These are phyloP conservation scores for Phytopythium ostracodes DNA, from an alignment of 352 stramenopile species.

Conservation along the genomic window DNA sequence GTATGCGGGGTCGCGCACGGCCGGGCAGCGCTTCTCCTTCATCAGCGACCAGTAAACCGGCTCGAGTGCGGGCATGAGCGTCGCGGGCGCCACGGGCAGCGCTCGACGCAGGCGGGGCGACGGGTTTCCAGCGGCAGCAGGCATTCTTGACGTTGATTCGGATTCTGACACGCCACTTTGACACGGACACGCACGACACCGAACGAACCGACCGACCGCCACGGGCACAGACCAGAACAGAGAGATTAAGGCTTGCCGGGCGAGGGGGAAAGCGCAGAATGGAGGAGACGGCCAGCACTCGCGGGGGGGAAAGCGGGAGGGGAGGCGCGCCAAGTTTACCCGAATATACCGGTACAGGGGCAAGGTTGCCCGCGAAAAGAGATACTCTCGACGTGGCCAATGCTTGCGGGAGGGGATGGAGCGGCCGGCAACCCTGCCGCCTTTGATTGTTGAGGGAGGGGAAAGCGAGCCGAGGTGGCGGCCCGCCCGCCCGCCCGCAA, in stretches of 20 bases:
- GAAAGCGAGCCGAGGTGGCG: not conserved
- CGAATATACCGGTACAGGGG: not conserved
- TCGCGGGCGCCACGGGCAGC: conserved; percentile 16
- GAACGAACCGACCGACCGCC: conserved; percentile 13
- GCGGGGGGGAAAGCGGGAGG: not conserved
- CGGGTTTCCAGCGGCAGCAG: not conserved
- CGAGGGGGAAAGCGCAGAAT: conserved; percentile 34
- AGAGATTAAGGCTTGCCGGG: conserved; percentile 16
- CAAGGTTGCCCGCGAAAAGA: conserved; percentile 7
- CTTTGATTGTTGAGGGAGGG: not conserved
- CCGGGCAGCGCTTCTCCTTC: conserved; percentile 33
- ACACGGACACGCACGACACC: not conserved
- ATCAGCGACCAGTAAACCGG: conserved; percentile 33
- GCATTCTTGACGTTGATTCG: not conserved
- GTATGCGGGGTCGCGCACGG: conserved; percentile 34
- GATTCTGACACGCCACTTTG: not conserved
- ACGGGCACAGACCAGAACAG: conserved; percentile 3
- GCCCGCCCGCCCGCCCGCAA: not conserved
- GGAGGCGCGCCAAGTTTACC: not conserved
- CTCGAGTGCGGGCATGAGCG: conserved; percentile 18
- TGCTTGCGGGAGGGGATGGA: conserved; percentile 1
- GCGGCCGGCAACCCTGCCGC: not conserved
- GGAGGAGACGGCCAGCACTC: conserved; percentile 3
- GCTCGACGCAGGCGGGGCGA: conserved; percentile 15
- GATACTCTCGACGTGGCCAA: conserved; percentile 3